These are phyloP conservation scores for Aeminium ludgeri DNA, from an alignment of 495 filamentous ascomycete genomes.

Conservation along the genomic window DNA sequence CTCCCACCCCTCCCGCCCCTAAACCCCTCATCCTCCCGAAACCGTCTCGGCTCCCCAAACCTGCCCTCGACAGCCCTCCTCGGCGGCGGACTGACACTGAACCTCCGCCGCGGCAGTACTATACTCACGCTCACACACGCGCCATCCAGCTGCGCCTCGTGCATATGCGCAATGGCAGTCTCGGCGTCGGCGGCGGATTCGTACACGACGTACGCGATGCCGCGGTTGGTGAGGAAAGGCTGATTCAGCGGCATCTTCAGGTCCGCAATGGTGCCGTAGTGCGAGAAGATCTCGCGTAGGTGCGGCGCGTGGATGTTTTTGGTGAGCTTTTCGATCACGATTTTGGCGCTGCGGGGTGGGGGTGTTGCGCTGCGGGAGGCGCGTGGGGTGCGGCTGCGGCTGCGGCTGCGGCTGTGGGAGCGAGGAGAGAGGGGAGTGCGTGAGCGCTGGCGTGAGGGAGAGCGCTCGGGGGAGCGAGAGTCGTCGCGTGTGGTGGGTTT, in stretches of 20 bases:
- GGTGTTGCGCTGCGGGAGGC: conserved; percentile 14
- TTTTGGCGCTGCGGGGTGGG: conserved; percentile 33
- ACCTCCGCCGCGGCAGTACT: conserved; percentile 60
- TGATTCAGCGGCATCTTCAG: conserved; percentile 80
- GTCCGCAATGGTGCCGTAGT: conserved; percentile 70
- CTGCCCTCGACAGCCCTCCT: conserved; percentile 6
- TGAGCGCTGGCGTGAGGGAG: conserved; percentile 29
- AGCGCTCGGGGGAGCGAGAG: conserved; percentile 29
- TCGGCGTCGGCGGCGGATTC: conserved; percentile 62
- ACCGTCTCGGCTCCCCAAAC: conserved; percentile 10
- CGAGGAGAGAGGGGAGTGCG: no score
- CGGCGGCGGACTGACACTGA: conserved; percentile 25
- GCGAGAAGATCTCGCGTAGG: conserved; percentile 78
- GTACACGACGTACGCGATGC: conserved; percentile 89
- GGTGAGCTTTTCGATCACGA: conserved; percentile 89
- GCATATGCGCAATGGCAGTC: conserved; percentile 87
- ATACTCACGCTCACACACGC: conserved; percentile 79
- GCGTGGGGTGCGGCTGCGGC: conserved; percentile 20
- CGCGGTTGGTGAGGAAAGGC: conserved; percentile 76
- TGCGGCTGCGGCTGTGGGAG: conserved; percentile 32
- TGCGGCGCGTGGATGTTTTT: conserved; percentile 87
- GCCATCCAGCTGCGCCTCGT: conserved; percentile 91
- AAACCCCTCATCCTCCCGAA: neutral
- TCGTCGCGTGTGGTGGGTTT: conserved; percentile 1
- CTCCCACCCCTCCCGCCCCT: neutral